Base-by-base conservation (phyloP, 768 basidiomycete species). In the Termitomyces sp. region DNA sequence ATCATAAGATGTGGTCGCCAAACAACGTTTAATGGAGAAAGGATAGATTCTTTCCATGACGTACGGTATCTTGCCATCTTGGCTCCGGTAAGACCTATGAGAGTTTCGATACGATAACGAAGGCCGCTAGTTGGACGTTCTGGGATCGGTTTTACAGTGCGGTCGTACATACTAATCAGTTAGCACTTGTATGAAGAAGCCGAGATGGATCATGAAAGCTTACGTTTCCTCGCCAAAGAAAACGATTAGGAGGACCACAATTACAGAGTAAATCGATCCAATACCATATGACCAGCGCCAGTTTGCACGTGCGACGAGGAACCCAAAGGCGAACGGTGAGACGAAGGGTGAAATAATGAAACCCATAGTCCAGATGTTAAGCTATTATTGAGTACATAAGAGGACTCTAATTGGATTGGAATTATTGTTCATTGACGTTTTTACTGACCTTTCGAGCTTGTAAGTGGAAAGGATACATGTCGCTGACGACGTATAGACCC, bases 271-370 rank as follows among this genome's bases (percentile, higher is more conserved):
- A 16, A 87, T 78, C 26, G 76, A 79, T 0, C 83, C 87, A 50
- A 86, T 82, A 20, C 83, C 85, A 58, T 87, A 87, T 14, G 84
- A 75, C 85, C 85, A 86, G 42, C 84, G 70, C 82, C 82, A 86
- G 48, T 69, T 75, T 9, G 79, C 73, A 3, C 80, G 73, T 0
- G 84, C 85, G 1, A 85, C 82, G 6, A 87, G 72, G 73, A 86
- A 89, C 0, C 87, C 86, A 62, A 86, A 84, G 1, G 80, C 76
- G 64, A 85, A 86, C 0, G 86, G 87, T 1, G 83, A 84, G 6
- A 82, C 63, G 73, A 83, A 83, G 14, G 81, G 84, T 13, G 84
- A 84, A 32, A 86, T 68, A 61, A 81, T 74, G 69, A 84, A 83
- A 3, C 82, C 83, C 72, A 83, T 77, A 2, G 82, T 83, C 83